A percentile compares a stretch with the other conserved stretches of the same genome.
Conservation (phyloP, 2,329 filamentous ascomycete species). For the Tricladium varicosporioides region DNA sequence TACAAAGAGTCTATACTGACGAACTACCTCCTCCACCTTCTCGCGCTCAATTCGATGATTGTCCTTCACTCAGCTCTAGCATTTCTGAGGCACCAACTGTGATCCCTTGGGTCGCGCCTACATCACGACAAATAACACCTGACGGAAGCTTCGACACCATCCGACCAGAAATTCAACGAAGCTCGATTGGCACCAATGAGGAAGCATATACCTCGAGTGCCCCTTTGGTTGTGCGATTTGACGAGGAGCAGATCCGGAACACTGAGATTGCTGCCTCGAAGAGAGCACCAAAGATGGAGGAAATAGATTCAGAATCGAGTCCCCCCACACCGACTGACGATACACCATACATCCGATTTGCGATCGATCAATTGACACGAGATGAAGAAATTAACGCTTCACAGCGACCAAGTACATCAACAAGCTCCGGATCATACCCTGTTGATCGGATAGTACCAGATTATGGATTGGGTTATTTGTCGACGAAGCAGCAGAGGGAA, state of each 20-base stretch:
- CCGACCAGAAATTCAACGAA: constrained; percentile 13
- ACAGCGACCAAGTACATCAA: constrained; percentile 47
- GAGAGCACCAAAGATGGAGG: constrained; percentile 20
- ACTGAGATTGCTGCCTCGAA: constrained; percentile 23
- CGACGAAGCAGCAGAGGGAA: constrained; percentile 27
- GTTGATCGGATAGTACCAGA: constrained; percentile 49
- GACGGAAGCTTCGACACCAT: constrained; percentile 15
- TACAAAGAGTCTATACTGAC: constrained; percentile 20
- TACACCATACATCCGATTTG: constrained; percentile 84
- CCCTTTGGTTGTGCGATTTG: constrained; percentile 26
- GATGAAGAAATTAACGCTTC: constrained; percentile 61
- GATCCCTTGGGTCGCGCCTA: constrained; percentile 29
- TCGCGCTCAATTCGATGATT: constrained; percentile 23
- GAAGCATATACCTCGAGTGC: constrained; percentile 21
- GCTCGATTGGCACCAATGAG: constrained; percentile 24
- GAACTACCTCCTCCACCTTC: constrained; percentile 24
- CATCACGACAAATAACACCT: constrained; percentile 14
- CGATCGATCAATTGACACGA: constrained; percentile 80
- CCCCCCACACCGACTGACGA: constrained; percentile 76
- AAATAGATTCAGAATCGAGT: constrained; percentile 29
- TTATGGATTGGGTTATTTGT: constrained; percentile 37
- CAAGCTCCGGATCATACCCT: constrained; percentile 43
- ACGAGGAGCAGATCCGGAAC: constrained; percentile 29
- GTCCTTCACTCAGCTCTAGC: constrained; percentile 26
- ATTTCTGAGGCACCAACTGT: constrained; percentile 26